Evolutionary conservation across 1,139 yeast genomes (phyloP).

Genomic region (Hyphopichia pseudoburtonii): DNA sequence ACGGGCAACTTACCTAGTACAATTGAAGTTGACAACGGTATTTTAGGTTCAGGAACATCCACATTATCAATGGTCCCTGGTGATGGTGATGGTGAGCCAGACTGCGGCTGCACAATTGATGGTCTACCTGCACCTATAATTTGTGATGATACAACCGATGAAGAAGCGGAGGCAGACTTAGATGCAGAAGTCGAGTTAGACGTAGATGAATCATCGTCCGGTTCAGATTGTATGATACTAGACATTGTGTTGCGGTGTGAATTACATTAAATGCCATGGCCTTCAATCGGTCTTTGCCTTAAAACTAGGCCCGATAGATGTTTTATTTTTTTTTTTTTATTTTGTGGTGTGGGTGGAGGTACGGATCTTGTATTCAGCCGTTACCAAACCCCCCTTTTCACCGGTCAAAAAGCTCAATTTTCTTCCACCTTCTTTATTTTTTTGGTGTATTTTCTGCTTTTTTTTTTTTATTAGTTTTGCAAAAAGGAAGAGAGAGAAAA

Average conservation of each 20-base stretch:
- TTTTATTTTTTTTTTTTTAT: too few relatives aligned
- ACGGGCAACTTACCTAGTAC: conserved; percentile 18
- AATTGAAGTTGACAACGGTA: conserved; percentile 27
- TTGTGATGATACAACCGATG: conserved; percentile 10
- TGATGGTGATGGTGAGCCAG: too few relatives aligned
- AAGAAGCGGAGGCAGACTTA: conserved; percentile 3
- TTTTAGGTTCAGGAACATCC: conserved; percentile 10
- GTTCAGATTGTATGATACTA: conserved; percentile 14
- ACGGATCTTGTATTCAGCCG: too few relatives aligned
- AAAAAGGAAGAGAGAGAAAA: not conserved
- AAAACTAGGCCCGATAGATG: too few relatives aligned
- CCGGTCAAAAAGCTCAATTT: too few relatives aligned
- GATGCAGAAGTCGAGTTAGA: not conserved
- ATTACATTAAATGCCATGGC: too few relatives aligned
- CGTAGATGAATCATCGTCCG: conserved; percentile 9
- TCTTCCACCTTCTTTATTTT: too few relatives aligned
- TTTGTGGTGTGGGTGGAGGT: not conserved
- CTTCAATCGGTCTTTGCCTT: too few relatives aligned
- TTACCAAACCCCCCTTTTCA: too few relatives aligned
- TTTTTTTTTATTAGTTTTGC: too few relatives aligned
- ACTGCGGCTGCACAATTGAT: not conserved
- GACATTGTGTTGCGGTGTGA: too few relatives aligned
- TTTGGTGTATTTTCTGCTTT: too few relatives aligned
- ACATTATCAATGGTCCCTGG: conserved; percentile 9
- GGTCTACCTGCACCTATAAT: conserved; percentile 4